Evolutionary conservation across 306 rosid genomes (phyloP), one percentile per base, ranked within the genome.

Genomic region (Trifolium dubium): DNA sequence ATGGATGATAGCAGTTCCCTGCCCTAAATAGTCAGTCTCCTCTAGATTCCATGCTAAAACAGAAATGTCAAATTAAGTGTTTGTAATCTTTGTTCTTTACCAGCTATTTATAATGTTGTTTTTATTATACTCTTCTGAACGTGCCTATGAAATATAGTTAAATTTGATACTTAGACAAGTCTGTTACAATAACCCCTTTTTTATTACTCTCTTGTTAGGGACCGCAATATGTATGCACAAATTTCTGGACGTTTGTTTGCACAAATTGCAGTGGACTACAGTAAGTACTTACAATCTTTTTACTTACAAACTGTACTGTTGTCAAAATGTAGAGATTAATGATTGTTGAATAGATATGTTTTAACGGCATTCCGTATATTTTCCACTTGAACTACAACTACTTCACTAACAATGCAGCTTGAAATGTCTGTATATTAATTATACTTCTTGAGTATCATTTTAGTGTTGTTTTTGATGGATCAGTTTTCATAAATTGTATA

Each of bases 181-280:
- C 49, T 68, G 72, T 75, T 78, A 50, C 65, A 62, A 61, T 55
- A 50, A 59, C 74, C 39, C 70, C 68, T 15, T 19, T 58, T 69
- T 67, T 65, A 6, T 43, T 58, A 13, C 46, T 75, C 68, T 13
- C 59, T 78, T 75, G 72, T 62, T 90, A 94, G 98, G 98, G 97
- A 64, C 96, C 98, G 4, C 97, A 94, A 74, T 94, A 94, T 83
- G 97, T 94, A 28, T 94, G 98, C 92, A 88, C 96, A 11, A 89
- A 84, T 84, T 94, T 91, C 88, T 89, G 91, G 96, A 88, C 95
- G 8, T 94, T 94, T 86, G 88, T 94, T 82, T 94, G 98, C 90
- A 91, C 90, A 67, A 88, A 81, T 85, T 94, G 98, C 79, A 82
- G 98, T 75, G 98, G 97, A 79, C 84, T 94, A 76, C 98, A 94